Evolutionary conservation across 306 rosid species (phyloP).

Genomic region (Luffa aegyptiaca): DNA sequence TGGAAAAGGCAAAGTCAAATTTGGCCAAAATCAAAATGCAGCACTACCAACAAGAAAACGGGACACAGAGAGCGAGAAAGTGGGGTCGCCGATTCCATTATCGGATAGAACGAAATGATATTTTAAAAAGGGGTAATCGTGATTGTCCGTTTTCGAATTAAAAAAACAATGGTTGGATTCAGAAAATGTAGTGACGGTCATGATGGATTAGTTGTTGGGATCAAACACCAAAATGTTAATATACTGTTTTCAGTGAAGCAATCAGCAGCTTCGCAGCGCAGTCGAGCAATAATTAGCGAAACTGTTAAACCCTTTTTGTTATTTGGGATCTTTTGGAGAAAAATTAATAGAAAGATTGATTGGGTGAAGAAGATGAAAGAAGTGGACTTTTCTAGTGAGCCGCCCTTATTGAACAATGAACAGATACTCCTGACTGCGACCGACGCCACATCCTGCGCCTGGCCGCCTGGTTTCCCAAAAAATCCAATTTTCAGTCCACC

Average conservation of each 20-base stretch:
- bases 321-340: neutral
- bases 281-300: neutral
- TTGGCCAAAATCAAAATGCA: neutral
- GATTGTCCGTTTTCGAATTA: neutral
- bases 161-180: neutral
- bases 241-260: neutral
- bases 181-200: neutral
- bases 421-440: no score
- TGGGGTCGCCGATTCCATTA: conserved; percentile 10
- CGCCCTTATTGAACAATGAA: neutral
- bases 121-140: neutral
- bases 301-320: neutral
- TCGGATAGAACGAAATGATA: neutral
- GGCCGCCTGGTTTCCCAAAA: neutral
- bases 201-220: neutral
- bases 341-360: neutral
- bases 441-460: neutral
- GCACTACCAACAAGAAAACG: neutral
- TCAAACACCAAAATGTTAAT: neutral
- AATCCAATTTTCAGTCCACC: neutral
- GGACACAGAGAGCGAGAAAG: neutral
- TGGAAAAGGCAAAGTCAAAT: neutral
- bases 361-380: neutral
- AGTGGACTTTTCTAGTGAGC: neutral
- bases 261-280: neutral